Evolutionary conservation across 352 stramenopile species (phyloP).

Genomic region (Globisporangium sylvaticum): DNA sequence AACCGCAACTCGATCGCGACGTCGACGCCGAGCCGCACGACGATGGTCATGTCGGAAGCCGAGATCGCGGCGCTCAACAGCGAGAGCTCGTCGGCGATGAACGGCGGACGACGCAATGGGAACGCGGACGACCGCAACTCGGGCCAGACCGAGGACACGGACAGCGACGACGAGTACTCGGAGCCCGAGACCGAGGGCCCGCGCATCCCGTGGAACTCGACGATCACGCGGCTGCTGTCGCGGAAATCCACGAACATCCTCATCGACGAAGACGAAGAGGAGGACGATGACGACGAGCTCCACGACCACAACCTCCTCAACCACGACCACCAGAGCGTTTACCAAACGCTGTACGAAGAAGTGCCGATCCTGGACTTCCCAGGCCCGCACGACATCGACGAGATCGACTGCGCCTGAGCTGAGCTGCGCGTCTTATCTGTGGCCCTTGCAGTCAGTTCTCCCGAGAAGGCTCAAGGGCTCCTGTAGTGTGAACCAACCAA

Average conservation of each 20-base stretch:
- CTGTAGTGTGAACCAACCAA: not conserved
- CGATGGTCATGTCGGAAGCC: constrained; percentile 14
- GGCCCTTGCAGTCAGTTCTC: not conserved
- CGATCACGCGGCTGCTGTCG: constrained; percentile 38
- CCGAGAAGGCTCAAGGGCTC: not conserved
- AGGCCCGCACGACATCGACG: constrained; percentile 36
- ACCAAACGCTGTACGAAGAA: constrained; percentile 24
- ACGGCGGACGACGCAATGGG: not conserved
- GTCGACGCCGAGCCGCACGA: constrained; percentile 17
- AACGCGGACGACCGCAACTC: constrained; percentile 4
- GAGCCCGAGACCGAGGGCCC: constrained; percentile 32
- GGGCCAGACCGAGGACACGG: constrained; percentile 26
- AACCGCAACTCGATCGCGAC: constrained; percentile 21
- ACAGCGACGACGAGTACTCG: constrained; percentile 23
- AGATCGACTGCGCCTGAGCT: constrained; percentile 34
- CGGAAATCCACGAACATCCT: constrained; percentile 55
- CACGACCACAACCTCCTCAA: not conserved
- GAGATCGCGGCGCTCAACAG: constrained; percentile 12
- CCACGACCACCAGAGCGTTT: constrained; percentile 7
- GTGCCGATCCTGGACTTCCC: constrained; percentile 56
- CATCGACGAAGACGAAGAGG: constrained; percentile 53
- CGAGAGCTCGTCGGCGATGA: not conserved
- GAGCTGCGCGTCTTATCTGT: not conserved
- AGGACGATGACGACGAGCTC: constrained; percentile 22
- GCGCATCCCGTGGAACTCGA: constrained; percentile 40